These are phyloP conservation scores for Cajanus cajan DNA, from an alignment of 306 rosid genomes.

Conservation along the genomic window DNA sequence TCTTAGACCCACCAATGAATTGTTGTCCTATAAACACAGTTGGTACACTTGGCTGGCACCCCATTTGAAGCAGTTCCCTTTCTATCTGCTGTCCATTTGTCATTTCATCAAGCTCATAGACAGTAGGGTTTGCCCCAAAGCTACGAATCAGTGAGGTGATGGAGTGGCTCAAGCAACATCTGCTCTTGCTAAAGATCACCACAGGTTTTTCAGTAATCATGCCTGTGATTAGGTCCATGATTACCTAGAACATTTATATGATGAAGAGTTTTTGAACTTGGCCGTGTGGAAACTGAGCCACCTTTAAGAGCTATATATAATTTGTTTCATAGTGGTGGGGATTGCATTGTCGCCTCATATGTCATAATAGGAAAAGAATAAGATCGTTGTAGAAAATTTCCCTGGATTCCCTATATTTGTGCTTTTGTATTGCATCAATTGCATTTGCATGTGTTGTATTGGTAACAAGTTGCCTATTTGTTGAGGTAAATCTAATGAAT, in stretches of 20 bases:
- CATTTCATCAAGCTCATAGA: conserved; percentile 72
- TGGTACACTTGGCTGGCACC: conserved; percentile 64
- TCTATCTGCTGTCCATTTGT: conserved; percentile 59
- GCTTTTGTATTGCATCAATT: background rate
- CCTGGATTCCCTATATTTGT: conserved; percentile 25
- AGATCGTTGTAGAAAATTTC: conserved; percentile 11
- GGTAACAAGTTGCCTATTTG: conserved; percentile 33
- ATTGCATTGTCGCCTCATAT: background rate
- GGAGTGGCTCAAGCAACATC: conserved; percentile 62
- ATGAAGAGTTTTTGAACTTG: background rate
- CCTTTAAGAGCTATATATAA: conserved; percentile 41
- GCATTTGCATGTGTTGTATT: background rate
- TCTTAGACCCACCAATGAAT: conserved; percentile 59
- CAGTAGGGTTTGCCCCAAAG: conserved; percentile 65
- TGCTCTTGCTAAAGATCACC: conserved; percentile 80
- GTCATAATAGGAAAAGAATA: conserved; percentile 12
- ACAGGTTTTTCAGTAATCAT: conserved; percentile 61
- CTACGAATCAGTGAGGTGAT: conserved; percentile 54
- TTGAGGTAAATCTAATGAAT: conserved; percentile 32
- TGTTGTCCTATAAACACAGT: conserved; percentile 66
- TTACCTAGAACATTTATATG: background rate
- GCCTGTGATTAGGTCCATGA: conserved; percentile 42
- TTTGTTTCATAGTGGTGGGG: conserved; percentile 8
- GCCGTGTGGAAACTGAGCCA: conserved; percentile 9
- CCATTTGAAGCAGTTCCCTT: conserved; percentile 53